phyloP scores from a whole-genome alignment of 192 early-diverging fungal genomes.

The Backusella sp. region DNA sequence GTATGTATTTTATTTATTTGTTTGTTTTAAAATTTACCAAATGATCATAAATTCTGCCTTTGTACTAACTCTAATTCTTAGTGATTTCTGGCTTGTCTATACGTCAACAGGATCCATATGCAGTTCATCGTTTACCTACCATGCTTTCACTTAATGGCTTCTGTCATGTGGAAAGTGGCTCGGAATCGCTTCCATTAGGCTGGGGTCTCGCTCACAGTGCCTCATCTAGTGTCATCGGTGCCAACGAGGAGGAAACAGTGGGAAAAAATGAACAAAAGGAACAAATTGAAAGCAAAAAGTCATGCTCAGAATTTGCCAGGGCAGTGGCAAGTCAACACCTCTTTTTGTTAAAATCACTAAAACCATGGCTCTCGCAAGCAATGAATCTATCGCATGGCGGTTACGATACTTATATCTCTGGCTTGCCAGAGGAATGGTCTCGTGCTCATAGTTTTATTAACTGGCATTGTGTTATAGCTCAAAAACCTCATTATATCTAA shows the following conservation, averaged over 20 bases:
- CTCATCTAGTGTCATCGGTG: neutral
- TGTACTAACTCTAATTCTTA: neutral
- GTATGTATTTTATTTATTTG: constrained; percentile 15
- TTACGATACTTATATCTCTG: constrained; percentile 15
- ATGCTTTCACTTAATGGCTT: constrained; percentile 31
- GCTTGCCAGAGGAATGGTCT: constrained; percentile 27
- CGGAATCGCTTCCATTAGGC: constrained; percentile 28
- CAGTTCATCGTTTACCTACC: constrained; percentile 27
- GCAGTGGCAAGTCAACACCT: constrained; percentile 23
- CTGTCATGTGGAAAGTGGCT: constrained; percentile 23
- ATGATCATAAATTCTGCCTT: neutral
- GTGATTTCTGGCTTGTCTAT: constrained; percentile 22
- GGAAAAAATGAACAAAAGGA: neutral
- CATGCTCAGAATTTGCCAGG: constrained; percentile 30
- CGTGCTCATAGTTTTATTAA: constrained; percentile 27
- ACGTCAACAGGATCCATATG: constrained; percentile 35
- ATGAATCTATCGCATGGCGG: constrained; percentile 13
- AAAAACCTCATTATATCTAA: constrained; percentile 28
- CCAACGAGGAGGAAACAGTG: neutral
- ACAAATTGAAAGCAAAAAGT: neutral
- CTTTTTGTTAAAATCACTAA: constrained; percentile 22
- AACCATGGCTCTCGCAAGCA: constrained; percentile 19
- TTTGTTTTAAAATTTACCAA: constrained; percentile 3
- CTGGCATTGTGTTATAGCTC: constrained; percentile 33
- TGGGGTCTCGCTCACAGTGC: constrained; percentile 23